Percentiles rank a stretch among this genome's conserved stretches.
These are phyloP conservation scores for Hyaloscypha finlandica DNA, from an alignment of 495 filamentous ascomycete genomes.

Conservation along the genomic window DNA sequence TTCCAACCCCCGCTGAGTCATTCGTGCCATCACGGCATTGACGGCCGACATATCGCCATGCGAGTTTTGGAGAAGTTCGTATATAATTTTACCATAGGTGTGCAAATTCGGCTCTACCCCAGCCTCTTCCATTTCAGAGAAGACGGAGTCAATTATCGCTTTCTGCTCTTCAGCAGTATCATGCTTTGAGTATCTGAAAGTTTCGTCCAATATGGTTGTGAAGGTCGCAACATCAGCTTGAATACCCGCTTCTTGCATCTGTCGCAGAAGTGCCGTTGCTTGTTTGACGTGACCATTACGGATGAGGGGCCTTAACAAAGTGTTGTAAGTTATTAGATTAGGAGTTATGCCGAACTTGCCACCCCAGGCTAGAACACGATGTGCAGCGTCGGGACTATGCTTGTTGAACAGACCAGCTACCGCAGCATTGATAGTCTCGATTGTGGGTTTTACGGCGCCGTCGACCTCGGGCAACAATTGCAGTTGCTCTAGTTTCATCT, in stretches of 20 bases:
- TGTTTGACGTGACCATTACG: slow-evolving; percentile 39
- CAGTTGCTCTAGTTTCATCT: slow-evolving; percentile 14
- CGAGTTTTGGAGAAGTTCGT: slow-evolving; percentile 53
- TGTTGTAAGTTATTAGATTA: slow-evolving; percentile 69
- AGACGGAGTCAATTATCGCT: slow-evolving; percentile 40
- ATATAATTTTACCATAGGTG: slow-evolving; percentile 64
- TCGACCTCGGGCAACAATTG: slow-evolving; percentile 34
- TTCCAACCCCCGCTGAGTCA: slow-evolving; percentile 51
- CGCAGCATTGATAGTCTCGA: slow-evolving; percentile 62
- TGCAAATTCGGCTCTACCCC: slow-evolving; percentile 56
- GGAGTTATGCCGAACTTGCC: slow-evolving; percentile 55
- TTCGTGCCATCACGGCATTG: slow-evolving; percentile 60
- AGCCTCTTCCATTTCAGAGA: slow-evolving; percentile 52
- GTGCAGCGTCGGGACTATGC: slow-evolving; percentile 41
- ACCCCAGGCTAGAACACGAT: slow-evolving; percentile 60
- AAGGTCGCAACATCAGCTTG: slow-evolving; percentile 53
- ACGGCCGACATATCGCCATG: slow-evolving; percentile 49
- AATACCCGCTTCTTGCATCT: slow-evolving; percentile 49
- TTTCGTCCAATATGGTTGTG: slow-evolving; percentile 52
- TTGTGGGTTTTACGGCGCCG: slow-evolving; percentile 54
- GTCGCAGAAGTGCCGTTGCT: slow-evolving; percentile 29
- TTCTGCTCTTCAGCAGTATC: slow-evolving; percentile 39
- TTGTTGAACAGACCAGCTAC: slow-evolving; percentile 51
- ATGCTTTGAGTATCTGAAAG: slow-evolving; percentile 12
- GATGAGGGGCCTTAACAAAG: slow-evolving; percentile 58